Percentiles rank a stretch among this genome's conserved stretches.
phyloP scores from a whole-genome alignment of 169 alveolate species.

The Plasmodium knowlesi region DNA sequence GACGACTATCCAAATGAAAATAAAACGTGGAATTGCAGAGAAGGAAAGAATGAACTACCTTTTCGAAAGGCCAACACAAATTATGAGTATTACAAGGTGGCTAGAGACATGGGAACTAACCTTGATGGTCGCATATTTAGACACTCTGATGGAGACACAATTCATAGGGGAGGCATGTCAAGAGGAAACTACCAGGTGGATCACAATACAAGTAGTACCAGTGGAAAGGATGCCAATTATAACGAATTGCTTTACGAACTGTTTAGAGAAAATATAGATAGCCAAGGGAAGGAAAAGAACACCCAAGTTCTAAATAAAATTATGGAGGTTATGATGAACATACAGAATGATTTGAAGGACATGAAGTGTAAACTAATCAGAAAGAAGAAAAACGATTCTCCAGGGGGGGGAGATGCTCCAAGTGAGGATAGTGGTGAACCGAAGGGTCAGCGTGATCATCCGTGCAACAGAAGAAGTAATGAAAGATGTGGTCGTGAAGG shows the following conservation, averaged over 20 bases:
- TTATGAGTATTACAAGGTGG: constrained; percentile 1
- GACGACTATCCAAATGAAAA: neutral
- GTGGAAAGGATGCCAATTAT: neutral
- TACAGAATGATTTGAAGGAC: constrained; percentile 65
- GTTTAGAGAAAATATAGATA: constrained; percentile 15
- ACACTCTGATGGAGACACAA: constrained; percentile 15
- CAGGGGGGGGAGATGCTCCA: neutral
- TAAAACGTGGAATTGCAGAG: neutral
- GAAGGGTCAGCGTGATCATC: neutral
- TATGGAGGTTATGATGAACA: constrained; percentile 69
- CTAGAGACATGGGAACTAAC: neutral
- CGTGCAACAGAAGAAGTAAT: no score
- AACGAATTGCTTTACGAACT: constrained; percentile 8
- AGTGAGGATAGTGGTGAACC: neutral
- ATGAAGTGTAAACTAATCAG: constrained; percentile 28
- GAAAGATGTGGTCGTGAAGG: neutral
- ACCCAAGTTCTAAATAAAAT: constrained; percentile 26
- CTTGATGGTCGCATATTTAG: neutral
- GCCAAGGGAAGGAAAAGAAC: constrained; percentile 20
- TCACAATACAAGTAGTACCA: neutral
- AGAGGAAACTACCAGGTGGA: neutral
- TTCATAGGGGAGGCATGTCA: neutral
- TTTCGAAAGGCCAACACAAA: constrained; percentile 33
- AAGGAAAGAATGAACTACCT: neutral
- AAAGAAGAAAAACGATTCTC: constrained; percentile 4